Base-by-base conservation (phyloP, 2,329 filamentous ascomycete species). In the Paracamarosporium sp. region DNA sequence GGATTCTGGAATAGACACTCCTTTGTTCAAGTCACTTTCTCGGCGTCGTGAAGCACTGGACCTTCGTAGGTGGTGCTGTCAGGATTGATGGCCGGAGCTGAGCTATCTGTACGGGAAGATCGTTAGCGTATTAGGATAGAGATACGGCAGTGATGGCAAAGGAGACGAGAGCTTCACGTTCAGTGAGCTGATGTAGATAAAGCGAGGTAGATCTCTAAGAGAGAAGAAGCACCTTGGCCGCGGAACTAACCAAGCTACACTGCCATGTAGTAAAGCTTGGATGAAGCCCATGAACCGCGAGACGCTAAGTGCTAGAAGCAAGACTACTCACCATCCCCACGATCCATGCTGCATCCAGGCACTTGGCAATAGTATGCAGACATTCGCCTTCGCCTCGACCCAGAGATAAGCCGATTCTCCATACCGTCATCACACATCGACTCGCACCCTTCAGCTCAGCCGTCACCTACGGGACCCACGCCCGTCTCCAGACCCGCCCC, bases 1-100 rank as follows among this genome's bases (percentile, higher is more conserved):
- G 15, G 11, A 20, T 36, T 47, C 50, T 51, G 43, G 56, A 55
- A 51, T 54, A 45, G 24, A 28, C 3, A 22, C 3, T n/a, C 31
- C 56, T 58, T 58, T 58, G 51, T 58, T 48, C 33, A 3, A 20
- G 15, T 9, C 2, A 9, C 30, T 44, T 13, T 8, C 11, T 45
- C 30, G 20, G 40, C 24, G 40, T 36, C 28, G 43, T 36, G 50
- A 35, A 20, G 31, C 40, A 43, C 31, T 41, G 17, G 27, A 33
- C 5, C 27, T 24, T 30, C 22, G 30, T 24, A 48, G 12, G 45
- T 6, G 45, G 28, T 20, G 28, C 3, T 43, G 28, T 9, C 5
- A 12, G 20, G 24, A 43, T 41, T 35, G 20, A 17, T 3, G 33
- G 36, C 8, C n/a, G 25, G 33, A 35, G 20, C 8, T 17, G 35